phyloP scores from a whole-genome alignment of 768 basidiomycete genomes.

The Hemileccinum impolitum region DNA sequence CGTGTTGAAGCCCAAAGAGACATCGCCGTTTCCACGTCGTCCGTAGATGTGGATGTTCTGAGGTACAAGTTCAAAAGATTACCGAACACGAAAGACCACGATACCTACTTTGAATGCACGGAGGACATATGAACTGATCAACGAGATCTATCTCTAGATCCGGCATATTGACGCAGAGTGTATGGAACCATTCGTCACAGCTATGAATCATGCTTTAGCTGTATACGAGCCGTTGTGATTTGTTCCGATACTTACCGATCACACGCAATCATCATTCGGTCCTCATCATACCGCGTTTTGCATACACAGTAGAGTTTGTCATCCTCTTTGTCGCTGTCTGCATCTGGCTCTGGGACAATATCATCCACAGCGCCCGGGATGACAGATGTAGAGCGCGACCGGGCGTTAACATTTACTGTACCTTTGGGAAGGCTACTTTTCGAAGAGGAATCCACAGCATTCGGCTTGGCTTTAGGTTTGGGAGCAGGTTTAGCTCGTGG shows the following conservation, averaged over 20 bases:
- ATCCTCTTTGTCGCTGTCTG: constrained; percentile 41
- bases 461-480: constrained; percentile 28
- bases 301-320: constrained; percentile 86
- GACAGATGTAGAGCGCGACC: constrained; percentile 70
- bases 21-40: constrained; percentile 84
- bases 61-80: constrained; percentile 1
- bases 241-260: constrained; percentile 58
- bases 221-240: not conserved
- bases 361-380: constrained; percentile 51
- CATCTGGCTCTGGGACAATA: constrained; percentile 46
- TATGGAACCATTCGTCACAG: constrained; percentile 96
- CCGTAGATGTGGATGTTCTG: constrained; percentile 58
- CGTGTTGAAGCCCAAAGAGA: constrained; percentile 62
- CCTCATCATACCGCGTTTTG: constrained; percentile 83
- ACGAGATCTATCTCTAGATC: constrained; percentile 84
- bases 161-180: constrained; percentile 76
- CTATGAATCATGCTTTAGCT: constrained; percentile 35
- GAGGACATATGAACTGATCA: constrained; percentile 89
- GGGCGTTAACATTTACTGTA: constrained; percentile 31
- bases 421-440: constrained; percentile 21
- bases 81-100: not conserved
- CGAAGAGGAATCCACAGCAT: constrained; percentile 6
- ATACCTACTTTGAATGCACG: constrained; percentile 68
- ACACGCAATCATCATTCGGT: constrained; percentile 89
- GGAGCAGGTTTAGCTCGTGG: constrained; percentile 29